Evolutionary conservation across 257 asterid species (phyloP).

Genomic region (Solanum dulcamara): DNA sequence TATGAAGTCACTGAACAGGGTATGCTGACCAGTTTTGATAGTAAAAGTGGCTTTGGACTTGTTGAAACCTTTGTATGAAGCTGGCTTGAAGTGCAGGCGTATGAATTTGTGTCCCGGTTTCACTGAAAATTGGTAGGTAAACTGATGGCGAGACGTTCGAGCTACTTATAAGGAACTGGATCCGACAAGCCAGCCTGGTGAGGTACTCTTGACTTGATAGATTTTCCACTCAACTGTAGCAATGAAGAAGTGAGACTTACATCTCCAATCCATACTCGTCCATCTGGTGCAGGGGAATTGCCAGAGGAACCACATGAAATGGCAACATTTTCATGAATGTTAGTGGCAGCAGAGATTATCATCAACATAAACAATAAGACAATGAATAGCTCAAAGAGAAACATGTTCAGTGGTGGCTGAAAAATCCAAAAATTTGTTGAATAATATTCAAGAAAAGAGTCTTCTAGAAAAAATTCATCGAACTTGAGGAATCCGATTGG

Average conservation of each 20-base stretch:
- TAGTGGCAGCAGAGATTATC: slow-evolving; percentile 9
- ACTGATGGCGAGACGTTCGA: slow-evolving; percentile 13
- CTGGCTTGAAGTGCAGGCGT: slow-evolving; percentile 22
- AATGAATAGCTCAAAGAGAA: not conserved
- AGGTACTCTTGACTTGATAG: slow-evolving; percentile 19
- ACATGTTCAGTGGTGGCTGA: not conserved
- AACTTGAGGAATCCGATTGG: no score
- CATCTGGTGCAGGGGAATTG: slow-evolving; percentile 20
- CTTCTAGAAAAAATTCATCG: no score
- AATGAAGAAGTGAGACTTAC: slow-evolving; percentile 7
- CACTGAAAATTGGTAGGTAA: slow-evolving; percentile 9
- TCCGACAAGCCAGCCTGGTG: not conserved
- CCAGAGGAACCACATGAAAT: slow-evolving; percentile 49
- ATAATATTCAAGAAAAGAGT: no score
- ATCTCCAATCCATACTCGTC: slow-evolving; percentile 49
- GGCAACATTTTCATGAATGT: slow-evolving; percentile 15
- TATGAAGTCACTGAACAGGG: slow-evolving; percentile 15
- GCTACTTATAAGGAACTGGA: slow-evolving; percentile 10
- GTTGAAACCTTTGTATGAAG: slow-evolving; percentile 13
- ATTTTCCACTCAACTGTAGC: slow-evolving; percentile 30
- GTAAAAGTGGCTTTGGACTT: slow-evolving; percentile 13
- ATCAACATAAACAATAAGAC: not conserved
- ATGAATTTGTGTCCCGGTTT: slow-evolving; percentile 16
- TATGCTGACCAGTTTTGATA: slow-evolving; percentile 9
- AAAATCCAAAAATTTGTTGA: no score